Base-by-base conservation (phyloP, 208 protist genomes). In the Leishmania turanica region DNA sequence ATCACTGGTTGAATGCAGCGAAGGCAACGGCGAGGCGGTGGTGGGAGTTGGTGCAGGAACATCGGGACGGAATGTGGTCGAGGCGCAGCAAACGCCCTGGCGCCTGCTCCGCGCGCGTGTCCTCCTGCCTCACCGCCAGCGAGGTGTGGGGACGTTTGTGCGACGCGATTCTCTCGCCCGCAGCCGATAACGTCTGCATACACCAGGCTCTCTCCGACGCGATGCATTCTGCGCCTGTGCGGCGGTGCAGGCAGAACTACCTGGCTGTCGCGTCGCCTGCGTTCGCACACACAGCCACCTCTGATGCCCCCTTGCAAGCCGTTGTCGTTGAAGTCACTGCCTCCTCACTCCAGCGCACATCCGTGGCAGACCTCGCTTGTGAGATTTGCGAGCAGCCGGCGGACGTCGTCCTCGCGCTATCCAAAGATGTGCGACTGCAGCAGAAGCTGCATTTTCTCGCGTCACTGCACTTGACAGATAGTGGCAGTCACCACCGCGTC, bases 381-480 rank as follows among this genome's bases (percentile, higher is more conserved):
- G 77, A 76, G 31, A 54, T 86, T 65, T 45, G 78, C 17, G 78
- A 86, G 8, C 82, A 86, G 78, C 82, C 82, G 37, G 49, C 82
- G 2, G 82, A 86, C 68, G 82, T 86, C 47, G 65, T 86, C 54
- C 74, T 86, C 9, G 82, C 54, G 27, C 34, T 86, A 6, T 65
- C 58, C 17, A 8, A 76, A 9, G 34, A 65, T 24, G 27, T 86
- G 3, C 74, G 34, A 17, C 37, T 78, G 31, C 51, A 79, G 75
- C 73, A 79, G 47, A 80, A 80, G 51, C 64, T 86, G 45, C 70
- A 79, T 56, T 86, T 86, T 60, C 78, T 86, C 58, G 82, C 82
- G 42, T 86, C 82, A 15, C 74, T 86, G 47, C 82, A 82, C 54
- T 71, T 86, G 65, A 75, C 56, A 40, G 65, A 80, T 66, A 82